phyloP scores from a whole-genome alignment of 2,329 filamentous ascomycete species.

The Sphaerulina musiva region DNA sequence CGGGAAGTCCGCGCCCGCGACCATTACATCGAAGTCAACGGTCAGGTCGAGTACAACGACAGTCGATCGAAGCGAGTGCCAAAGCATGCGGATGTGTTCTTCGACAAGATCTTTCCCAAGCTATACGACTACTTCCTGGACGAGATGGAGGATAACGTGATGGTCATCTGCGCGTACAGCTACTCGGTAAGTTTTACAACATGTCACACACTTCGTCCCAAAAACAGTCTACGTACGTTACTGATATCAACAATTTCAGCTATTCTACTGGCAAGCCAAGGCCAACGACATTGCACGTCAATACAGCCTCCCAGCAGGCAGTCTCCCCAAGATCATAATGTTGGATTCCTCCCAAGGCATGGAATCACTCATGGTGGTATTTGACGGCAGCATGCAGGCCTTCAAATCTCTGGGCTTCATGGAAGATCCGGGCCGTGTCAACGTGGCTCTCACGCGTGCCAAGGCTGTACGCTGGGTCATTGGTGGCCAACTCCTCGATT shows the following conservation, averaged over 20 bases:
- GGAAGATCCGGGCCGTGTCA: constrained; percentile 12
- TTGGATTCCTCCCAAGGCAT: constrained; percentile 16
- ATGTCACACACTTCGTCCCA: neutral
- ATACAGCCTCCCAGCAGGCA: neutral
- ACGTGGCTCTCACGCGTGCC: constrained; percentile 22
- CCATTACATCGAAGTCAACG: constrained; percentile 16
- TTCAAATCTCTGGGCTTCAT: constrained; percentile 14
- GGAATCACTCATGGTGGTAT: constrained; percentile 19
- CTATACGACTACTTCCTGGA: constrained; percentile 13
- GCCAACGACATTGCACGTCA: neutral
- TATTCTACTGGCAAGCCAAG: neutral
- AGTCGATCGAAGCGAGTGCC: constrained; percentile 7
- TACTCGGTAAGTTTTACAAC: constrained; percentile 8
- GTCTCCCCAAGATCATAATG: constrained; percentile 14
- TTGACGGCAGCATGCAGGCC: constrained; percentile 12
- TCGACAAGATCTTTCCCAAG: constrained; percentile 14
- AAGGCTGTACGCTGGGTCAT: constrained; percentile 21
- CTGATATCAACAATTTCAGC: neutral
- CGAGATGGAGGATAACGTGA: constrained; percentile 13
- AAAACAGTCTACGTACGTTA: neutral
- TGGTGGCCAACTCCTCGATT: neutral
- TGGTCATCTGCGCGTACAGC: constrained; percentile 18
- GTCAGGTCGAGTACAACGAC: neutral
- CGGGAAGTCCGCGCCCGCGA: constrained; percentile 1
- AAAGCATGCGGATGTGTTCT: constrained; percentile 16